A percentile compares a stretch with the other conserved stretches of the same genome.
These are phyloP conservation scores for Antarctomyces pellizariae DNA, from an alignment of 495 filamentous ascomycete species.

Conservation along the genomic window DNA sequence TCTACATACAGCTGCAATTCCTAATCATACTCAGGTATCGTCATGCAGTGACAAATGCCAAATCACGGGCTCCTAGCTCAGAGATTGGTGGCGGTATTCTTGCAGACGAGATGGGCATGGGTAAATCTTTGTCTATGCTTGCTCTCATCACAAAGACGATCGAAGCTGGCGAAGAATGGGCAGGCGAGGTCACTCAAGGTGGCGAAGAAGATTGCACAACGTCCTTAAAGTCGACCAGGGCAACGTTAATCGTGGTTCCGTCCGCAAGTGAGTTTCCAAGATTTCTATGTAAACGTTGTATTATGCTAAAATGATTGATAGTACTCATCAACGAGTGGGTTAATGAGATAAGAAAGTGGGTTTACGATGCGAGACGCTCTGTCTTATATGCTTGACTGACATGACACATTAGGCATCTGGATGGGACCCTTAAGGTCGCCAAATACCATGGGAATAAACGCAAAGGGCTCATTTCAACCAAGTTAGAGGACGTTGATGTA, in stretches of 20 bases:
- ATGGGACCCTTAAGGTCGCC: conserved; percentile 35
- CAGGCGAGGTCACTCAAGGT: too few species aligned
- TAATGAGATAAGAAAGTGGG: conserved; percentile 49
- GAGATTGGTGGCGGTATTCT: conserved; percentile 42
- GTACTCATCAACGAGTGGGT: conserved; percentile 82
- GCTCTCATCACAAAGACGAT: conserved; percentile 33
- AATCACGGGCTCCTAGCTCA: conserved; percentile 1
- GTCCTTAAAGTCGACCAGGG: conserved; percentile 24
- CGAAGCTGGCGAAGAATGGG: conserved; percentile 4
- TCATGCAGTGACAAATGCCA: conserved; percentile 2
- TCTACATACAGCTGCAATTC: too few species aligned
- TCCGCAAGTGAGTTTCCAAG: conserved; percentile 4
- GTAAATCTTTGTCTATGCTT: conserved; percentile 75
- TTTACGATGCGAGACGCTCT: too few species aligned
- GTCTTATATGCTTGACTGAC: too few species aligned
- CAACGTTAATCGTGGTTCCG: conserved; percentile 60
- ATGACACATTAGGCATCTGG: too few species aligned
- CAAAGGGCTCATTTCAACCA: conserved; percentile 26
- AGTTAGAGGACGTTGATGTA: conserved; percentile 37
- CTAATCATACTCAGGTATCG: background rate
- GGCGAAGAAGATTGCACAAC: too few species aligned
- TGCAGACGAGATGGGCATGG: conserved; percentile 84
- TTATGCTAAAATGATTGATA: too few species aligned
- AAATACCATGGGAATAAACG: conserved; percentile 45
- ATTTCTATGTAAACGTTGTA: too few species aligned